Conservation (phyloP, 228 moss, liverwort and hornwort species). For the Sphagnum magellanicum region DNA sequence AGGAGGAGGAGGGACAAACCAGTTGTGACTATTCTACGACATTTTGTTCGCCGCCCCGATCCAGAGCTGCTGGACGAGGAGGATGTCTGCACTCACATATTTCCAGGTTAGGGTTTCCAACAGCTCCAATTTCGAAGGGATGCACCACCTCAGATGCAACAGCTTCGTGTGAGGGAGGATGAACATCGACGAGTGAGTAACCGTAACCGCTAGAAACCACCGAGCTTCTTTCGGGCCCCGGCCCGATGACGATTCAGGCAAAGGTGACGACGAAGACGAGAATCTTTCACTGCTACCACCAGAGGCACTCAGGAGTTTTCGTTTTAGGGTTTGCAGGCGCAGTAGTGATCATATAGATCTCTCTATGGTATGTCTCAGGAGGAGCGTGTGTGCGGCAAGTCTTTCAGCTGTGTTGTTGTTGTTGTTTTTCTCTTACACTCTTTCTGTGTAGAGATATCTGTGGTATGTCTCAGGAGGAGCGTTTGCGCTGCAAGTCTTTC, state of each 20-base stretch:
- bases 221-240: neutral
- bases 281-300: too few relatives aligned
- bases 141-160: conserved; percentile 5
- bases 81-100: neutral
- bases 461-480: too few relatives aligned
- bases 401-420: too few relatives aligned
- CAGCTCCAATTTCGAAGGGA: conserved; percentile 55
- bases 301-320: neutral
- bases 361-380: too few relatives aligned
- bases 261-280: conserved; percentile 13
- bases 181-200: neutral
- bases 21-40: conserved; percentile 4
- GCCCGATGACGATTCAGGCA: neutral
- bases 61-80: neutral
- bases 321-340: too few relatives aligned
- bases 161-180: conserved; percentile 31
- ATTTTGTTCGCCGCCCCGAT: neutral
- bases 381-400: too few relatives aligned
- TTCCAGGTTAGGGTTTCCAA: conserved; percentile 49
- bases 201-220: too few relatives aligned
- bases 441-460: too few relatives aligned
- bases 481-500: too few relatives aligned
- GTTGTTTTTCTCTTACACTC: too few relatives aligned
- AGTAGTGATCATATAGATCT: neutral
- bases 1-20: conserved; percentile 13